These are phyloP conservation scores for Trametes cinnabarina DNA, from an alignment of 768 basidiomycete genomes.

Conservation along the genomic window DNA sequence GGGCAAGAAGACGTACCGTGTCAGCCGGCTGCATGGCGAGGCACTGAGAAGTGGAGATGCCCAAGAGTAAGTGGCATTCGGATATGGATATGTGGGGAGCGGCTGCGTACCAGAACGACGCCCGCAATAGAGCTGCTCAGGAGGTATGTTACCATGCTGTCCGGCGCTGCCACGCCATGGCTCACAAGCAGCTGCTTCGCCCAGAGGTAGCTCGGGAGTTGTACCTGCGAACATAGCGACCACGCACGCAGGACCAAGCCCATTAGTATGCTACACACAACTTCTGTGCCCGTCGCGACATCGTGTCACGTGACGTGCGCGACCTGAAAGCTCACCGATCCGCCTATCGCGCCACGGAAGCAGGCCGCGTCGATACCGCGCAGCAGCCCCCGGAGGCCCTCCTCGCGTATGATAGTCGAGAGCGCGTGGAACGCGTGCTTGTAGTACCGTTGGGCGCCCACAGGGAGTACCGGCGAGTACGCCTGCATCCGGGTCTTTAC, in stretches of 20 bases:
- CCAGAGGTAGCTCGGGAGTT: conserved; percentile 91
- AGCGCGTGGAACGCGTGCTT: conserved; percentile 60
- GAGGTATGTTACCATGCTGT: conserved; percentile 83
- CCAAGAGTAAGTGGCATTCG: too few species aligned
- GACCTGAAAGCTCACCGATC: conserved; percentile 49
- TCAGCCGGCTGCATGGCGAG: conserved; percentile 92
- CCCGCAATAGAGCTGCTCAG: conserved; percentile 86
- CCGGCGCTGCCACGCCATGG: conserved; percentile 62
- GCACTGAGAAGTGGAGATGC: conserved; percentile 46
- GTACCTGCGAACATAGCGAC: conserved; percentile 49
- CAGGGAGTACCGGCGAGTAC: conserved; percentile 89
- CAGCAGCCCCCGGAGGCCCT: conserved; percentile 74
- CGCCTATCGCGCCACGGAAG: conserved; percentile 89
- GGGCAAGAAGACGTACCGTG: conserved; percentile 50
- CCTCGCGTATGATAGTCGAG: conserved; percentile 71
- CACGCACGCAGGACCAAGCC: too few species aligned
- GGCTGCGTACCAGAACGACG: conserved; percentile 82
- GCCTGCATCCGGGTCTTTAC: conserved; percentile 97
- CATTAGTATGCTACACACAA: too few species aligned
- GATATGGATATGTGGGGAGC: too few species aligned
- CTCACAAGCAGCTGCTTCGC: conserved; percentile 77
- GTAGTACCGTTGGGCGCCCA: conserved; percentile 91
- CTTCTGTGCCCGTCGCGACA: too few species aligned
- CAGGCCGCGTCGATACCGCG: conserved; percentile 92
- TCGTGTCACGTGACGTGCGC: background rate